Evolutionary conservation across 75 land plant species (phyloP), one percentile per base, ranked within the genome.

Genomic region (Adiantum capillusveneris): DNA sequence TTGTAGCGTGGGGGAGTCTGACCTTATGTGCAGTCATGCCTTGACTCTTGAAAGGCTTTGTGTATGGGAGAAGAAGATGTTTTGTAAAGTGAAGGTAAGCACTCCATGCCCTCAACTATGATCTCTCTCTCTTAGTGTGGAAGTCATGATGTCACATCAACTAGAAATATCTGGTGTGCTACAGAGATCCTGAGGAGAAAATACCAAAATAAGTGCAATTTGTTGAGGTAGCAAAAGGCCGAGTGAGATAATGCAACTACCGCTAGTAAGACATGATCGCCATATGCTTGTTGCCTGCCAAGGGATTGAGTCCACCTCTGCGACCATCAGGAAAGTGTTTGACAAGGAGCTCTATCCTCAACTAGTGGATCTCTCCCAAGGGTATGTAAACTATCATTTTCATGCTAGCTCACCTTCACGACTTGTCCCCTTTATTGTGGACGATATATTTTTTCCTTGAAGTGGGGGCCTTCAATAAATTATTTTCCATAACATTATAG

Each of bases 11-110:
- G 49, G 5, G 14, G 49, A 46, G 3, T 46, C 49, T 2, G 49
- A 46, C 14, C 14, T 20, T 6, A 46, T 46, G 49, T 75, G 59
- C 11, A 81, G 88, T 56, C 95, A 85, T 44, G 68, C 78, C 28
- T 70, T 79, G 17, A 88, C 95, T n/a, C 68, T 85, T 19, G 95
- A 93, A n/a, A n/a, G n/a, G n/a, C n/a, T n/a, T n/a, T n/a, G n/a
- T n/a, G n/a, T n/a, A n/a, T n/a, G n/a, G n/a, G n/a, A n/a, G n/a
- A 93, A 93, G 79, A 88, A 93, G 73, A 75, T 93, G 6, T 93
- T 70, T 39, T 29, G 55, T 11, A 95, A 93, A 68, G 94, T 89
- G 29, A 87, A 88, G 92, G 98, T 88, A 71, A n/a, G n/a, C n/a
- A n/a, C n/a, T n/a, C n/a, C n/a, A n/a, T n/a, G n/a, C n/a, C n/a